A percentile compares a stretch with the other conserved stretches of the same genome.
phyloP scores from a whole-genome alignment of 768 basidiomycete species.

The Serendipita sp. region DNA sequence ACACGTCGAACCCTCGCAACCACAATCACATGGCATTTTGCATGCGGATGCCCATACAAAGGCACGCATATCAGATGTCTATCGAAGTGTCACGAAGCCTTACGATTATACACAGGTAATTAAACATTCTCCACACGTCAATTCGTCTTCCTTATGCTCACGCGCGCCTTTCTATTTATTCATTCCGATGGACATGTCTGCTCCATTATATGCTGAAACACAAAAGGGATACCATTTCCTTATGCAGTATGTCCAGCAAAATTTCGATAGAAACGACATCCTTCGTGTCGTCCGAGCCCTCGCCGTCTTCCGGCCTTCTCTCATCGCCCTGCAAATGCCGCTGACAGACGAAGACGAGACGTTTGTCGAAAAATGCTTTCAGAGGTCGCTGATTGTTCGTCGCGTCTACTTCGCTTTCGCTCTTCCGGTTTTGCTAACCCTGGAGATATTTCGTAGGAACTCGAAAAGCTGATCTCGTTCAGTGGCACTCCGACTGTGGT shows the following conservation, averaged over 20 bases:
- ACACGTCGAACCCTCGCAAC: not conserved
- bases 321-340: constrained; percentile 97
- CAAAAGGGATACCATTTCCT: constrained; percentile 83
- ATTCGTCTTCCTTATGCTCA: not conserved
- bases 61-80: constrained; percentile 25
- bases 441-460: constrained; percentile 39
- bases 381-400: constrained; percentile 73
- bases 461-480: constrained; percentile 92
- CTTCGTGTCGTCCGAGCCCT: constrained; percentile 85
- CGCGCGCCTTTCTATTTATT: not conserved
- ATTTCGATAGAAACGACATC: constrained; percentile 93
- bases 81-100: constrained; percentile 48
- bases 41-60: not conserved
- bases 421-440: not conserved
- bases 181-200: not conserved
- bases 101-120: constrained; percentile 61
- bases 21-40: not conserved
- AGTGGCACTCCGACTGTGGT: constrained; percentile 95
- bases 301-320: constrained; percentile 77
- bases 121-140: not conserved
- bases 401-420: not conserved
- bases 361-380: constrained; percentile 91
- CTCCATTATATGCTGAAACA: not conserved
- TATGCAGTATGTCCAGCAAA: constrained; percentile 80
- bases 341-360: constrained; percentile 90